Conservation (phyloP, 257 asterid genomes). For the Solanum sejunctum region DNA sequence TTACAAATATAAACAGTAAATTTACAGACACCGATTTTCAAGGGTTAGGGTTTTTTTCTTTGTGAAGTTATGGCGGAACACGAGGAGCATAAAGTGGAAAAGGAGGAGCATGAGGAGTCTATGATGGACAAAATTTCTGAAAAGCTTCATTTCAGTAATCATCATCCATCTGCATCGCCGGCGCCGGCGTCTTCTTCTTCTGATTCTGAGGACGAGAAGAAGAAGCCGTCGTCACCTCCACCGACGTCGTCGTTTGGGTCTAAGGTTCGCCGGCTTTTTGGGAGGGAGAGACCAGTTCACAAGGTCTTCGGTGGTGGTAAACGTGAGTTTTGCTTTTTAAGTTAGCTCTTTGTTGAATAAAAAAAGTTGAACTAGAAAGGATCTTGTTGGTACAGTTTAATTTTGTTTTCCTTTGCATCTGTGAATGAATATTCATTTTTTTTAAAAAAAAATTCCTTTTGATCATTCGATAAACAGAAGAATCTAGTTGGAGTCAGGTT, state of each 20-base stretch:
- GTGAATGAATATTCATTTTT: background rate
- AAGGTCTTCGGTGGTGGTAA: constrained; percentile 72
- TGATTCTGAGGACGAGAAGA: constrained; percentile 46
- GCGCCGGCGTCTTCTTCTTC: constrained; percentile 26
- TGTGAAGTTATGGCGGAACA: constrained; percentile 44
- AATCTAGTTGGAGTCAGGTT: background rate
- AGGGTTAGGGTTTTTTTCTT: background rate
- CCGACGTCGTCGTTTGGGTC: constrained; percentile 22
- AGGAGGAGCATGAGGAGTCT: constrained; percentile 42
- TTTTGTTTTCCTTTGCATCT: background rate
- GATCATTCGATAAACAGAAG: background rate
- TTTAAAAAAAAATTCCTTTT: background rate
- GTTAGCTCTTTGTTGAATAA: background rate
- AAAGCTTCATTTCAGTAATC: constrained; percentile 21
- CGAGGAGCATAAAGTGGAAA: constrained; percentile 16
- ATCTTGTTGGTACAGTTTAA: background rate
- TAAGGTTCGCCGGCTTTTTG: constrained; percentile 56
- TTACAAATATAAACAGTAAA: background rate
- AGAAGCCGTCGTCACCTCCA: constrained; percentile 6
- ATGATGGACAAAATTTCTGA: constrained; percentile 40
- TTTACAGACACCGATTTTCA: background rate
- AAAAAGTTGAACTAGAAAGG: background rate
- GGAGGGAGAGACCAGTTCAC: constrained; percentile 68
- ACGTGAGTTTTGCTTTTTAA: constrained; percentile 18
- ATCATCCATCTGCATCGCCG: constrained; percentile 5